These are phyloP conservation scores for Amaranthus palmeri DNA, from an alignment of 148 eudicot genomes.

Conservation along the genomic window DNA sequence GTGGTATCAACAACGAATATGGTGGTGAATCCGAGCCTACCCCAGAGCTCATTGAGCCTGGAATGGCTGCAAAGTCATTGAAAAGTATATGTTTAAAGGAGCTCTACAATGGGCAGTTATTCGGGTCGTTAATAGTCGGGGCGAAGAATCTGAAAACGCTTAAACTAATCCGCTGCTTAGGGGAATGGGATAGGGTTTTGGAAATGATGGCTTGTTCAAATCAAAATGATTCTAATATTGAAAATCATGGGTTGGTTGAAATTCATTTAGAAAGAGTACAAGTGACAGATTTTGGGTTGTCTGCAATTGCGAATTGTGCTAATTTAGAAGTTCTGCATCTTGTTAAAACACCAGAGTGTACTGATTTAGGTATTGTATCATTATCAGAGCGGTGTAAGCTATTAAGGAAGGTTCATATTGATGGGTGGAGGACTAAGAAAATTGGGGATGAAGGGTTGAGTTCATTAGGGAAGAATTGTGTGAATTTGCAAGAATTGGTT, in stretches of 20 bases:
- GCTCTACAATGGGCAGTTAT: slow-evolving; percentile 58
- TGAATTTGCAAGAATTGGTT: slow-evolving; percentile 61
- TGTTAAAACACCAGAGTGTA: slow-evolving; percentile 63
- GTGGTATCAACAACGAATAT: slow-evolving; percentile 27
- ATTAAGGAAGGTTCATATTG: slow-evolving; percentile 72
- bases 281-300: slow-evolving; percentile 57
- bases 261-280: slow-evolving; percentile 67
- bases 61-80: slow-evolving; percentile 34
- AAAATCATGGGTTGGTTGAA: slow-evolving; percentile 41
- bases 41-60: slow-evolving; percentile 39
- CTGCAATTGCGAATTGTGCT: slow-evolving; percentile 39
- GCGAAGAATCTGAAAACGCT: slow-evolving; percentile 44
- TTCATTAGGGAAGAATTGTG: slow-evolving; percentile 49
- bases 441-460: slow-evolving; percentile 65
- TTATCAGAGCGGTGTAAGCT: slow-evolving; percentile 53
- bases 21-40: slow-evolving; percentile 14
- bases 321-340: slow-evolving; percentile 60
- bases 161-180: slow-evolving; percentile 51
- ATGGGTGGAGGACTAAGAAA: slow-evolving; percentile 78
- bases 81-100: slow-evolving; percentile 56
- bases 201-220: slow-evolving; percentile 26
- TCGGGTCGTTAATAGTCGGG: slow-evolving; percentile 50
- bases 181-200: slow-evolving; percentile 65
- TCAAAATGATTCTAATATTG: not conserved
- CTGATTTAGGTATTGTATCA: slow-evolving; percentile 42